Conservation (phyloP, 208 protist species). For the Crithidia expoeki region DNA sequence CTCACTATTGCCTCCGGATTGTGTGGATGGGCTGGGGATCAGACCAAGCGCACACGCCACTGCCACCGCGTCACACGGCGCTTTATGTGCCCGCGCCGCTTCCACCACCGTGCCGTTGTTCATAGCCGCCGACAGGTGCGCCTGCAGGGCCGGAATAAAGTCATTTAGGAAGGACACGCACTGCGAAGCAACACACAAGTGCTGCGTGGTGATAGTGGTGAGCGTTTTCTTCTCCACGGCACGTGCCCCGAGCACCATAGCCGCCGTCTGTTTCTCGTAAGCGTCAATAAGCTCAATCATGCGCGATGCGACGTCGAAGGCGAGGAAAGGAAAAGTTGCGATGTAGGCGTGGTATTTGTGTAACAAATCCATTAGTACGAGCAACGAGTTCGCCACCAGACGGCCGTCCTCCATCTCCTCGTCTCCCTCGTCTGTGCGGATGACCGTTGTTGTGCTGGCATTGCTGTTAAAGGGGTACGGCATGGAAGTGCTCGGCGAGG, state of each 20-base stretch:
- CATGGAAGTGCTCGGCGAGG: not conserved
- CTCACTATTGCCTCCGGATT: not conserved
- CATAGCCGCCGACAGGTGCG: constrained; percentile 21
- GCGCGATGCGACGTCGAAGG: constrained; percentile 73
- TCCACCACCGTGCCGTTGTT: constrained; percentile 1
- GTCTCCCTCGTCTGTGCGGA: constrained; percentile 1
- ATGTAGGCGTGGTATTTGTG: constrained; percentile 78
- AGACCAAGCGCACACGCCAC: constrained; percentile 33
- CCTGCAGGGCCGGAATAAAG: constrained; percentile 66
- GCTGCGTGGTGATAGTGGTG: constrained; percentile 77
- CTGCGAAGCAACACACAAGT: constrained; percentile 89
- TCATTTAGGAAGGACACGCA: constrained; percentile 74
- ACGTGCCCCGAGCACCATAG: constrained; percentile 79
- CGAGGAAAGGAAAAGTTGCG: constrained; percentile 79
- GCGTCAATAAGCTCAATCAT: constrained; percentile 81
- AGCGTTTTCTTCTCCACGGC: constrained; percentile 82
- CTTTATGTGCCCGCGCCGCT: not conserved
- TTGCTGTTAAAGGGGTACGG: constrained; percentile 8
- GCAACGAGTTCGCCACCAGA: constrained; percentile 68
- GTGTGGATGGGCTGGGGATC: not conserved
- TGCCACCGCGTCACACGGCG: constrained; percentile 15
- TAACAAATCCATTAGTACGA: constrained; percentile 79
- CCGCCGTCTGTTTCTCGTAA: constrained; percentile 75
- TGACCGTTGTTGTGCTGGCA: not conserved
- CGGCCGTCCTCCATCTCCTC: constrained; percentile 61